A percentile compares a stretch with the other conserved stretches of the same genome.
Conservation (phyloP, 495 filamentous ascomycete genomes). For the Jackrogersella minutella region DNA sequence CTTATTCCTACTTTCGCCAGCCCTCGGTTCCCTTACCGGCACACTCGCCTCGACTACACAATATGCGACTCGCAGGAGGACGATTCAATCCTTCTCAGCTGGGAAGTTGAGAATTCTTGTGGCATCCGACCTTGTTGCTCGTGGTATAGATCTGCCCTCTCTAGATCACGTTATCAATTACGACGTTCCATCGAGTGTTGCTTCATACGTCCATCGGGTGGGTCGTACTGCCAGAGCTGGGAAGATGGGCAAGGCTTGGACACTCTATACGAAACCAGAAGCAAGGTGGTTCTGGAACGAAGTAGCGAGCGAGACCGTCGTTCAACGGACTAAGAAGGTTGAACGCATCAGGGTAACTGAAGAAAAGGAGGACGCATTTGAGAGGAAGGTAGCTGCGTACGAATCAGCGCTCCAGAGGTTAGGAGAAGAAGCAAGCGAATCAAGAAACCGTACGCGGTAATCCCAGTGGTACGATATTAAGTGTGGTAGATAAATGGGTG, state of each 20-base stretch:
- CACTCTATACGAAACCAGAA: conserved; percentile 77
- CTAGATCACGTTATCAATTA: conserved; percentile 92
- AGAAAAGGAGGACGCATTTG: conserved; percentile 62
- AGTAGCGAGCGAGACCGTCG: conserved; percentile 60
- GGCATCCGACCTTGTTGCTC: conserved; percentile 89
- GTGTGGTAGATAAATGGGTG: neutral
- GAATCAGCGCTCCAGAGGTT: conserved; percentile 64
- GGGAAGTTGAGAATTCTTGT: conserved; percentile 77
- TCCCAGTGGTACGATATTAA: neutral
- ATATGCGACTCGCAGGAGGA: conserved; percentile 65
- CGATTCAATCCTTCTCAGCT: conserved; percentile 67
- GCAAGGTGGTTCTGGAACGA: conserved; percentile 87
- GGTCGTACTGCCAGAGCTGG: conserved; percentile 90
- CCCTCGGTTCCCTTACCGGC: conserved; percentile 63
- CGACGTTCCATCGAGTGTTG: conserved; percentile 81
- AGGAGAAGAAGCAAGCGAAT: conserved; percentile 53
- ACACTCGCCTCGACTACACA: conserved; percentile 79
- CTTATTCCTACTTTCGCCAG: conserved; percentile 71
- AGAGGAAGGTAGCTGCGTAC: conserved; percentile 64
- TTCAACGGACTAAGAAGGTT: conserved; percentile 49
- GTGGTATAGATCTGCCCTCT: conserved; percentile 85
- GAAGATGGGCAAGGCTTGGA: conserved; percentile 79
- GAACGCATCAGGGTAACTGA: conserved; percentile 57
- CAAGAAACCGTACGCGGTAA: conserved; percentile 4
- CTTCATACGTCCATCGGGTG: conserved; percentile 90